Percentiles rank a stretch among this genome's conserved stretches.
Evolutionary conservation across 2,329 filamentous ascomycete genomes (phyloP).

Genomic region (Colletotrichum caudatum): DNA sequence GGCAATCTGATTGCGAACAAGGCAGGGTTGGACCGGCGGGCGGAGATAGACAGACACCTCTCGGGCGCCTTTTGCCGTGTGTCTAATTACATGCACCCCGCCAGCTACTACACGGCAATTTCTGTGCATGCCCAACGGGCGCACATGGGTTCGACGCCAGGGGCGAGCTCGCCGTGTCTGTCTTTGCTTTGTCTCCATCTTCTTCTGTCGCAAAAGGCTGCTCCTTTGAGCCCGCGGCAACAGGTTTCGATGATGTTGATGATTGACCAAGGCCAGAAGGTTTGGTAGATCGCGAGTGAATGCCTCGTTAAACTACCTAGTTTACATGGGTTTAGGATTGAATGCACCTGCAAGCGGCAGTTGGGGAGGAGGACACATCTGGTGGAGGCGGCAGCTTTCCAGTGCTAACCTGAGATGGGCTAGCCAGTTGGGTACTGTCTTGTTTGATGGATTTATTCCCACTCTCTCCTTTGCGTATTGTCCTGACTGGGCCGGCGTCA

Average conservation of each 20-base stretch:
- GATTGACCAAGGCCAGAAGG: conserved; percentile 6
- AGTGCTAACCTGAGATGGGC: not conserved
- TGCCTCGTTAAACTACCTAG: too few species aligned
- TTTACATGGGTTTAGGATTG: not conserved
- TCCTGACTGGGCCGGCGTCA: not conserved
- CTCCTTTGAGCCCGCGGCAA: not conserved
- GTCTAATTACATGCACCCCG: conserved; percentile 37
- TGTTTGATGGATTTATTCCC: not conserved
- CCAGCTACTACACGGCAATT: conserved; percentile 39
- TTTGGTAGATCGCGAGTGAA: not conserved
- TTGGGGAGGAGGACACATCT: not conserved
- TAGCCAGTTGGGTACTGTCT: not conserved
- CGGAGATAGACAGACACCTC: conserved; percentile 6
- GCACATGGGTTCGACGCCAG: not conserved
- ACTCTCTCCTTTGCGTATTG: not conserved
- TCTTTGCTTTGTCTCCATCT: not conserved
- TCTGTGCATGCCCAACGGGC: conserved; percentile 23
- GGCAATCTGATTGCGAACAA: not conserved
- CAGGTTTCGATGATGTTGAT: not conserved
- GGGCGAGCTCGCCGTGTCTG: not conserved
- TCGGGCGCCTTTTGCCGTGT: conserved; percentile 36
- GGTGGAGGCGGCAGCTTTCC: not conserved
- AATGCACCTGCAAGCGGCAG: not conserved
- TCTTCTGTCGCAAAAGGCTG: not conserved
- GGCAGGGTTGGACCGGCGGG: not conserved